Percentiles rank a stretch among this genome's conserved stretches.
These are phyloP conservation scores for Pythium monospermum DNA, from an alignment of 352 stramenopile species.

Conservation along the genomic window DNA sequence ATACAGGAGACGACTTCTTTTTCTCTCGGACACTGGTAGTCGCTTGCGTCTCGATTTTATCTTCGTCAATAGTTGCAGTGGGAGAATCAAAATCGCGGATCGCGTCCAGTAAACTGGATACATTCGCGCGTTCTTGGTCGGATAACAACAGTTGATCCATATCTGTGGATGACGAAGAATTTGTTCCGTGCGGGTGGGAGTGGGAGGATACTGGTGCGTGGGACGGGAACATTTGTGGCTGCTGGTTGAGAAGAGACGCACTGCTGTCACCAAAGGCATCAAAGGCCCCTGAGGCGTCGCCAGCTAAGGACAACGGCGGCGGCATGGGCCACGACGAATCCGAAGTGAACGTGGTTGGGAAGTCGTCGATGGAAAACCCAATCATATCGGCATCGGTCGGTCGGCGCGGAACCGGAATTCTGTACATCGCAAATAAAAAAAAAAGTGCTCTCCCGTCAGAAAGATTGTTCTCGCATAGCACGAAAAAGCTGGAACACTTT, in stretches of 20 bases:
- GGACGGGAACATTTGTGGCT: not conserved
- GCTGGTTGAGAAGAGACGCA: no score
- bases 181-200: not conserved
- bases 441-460: not conserved
- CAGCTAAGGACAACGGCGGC: constrained; percentile 14
- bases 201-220: not conserved
- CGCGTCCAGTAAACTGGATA: constrained; percentile 56
- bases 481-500: not conserved
- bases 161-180: constrained; percentile 3
- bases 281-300: constrained; percentile 14
- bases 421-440: not conserved
- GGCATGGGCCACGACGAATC: constrained; percentile 38
- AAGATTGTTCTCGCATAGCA: not conserved
- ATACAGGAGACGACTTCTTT: constrained; percentile 3
- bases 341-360: constrained; percentile 42
- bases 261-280: constrained; percentile 11
- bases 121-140: constrained; percentile 57
- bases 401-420: constrained; percentile 15
- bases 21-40: not conserved
- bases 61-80: constrained; percentile 1
- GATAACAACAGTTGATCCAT: constrained; percentile 42
- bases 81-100: constrained; percentile 68
- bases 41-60: not conserved
- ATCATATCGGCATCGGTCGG: constrained; percentile 53
- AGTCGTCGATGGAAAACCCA: constrained; percentile 63